Conservation (phyloP, 495 filamentous ascomycete genomes). For the Staphylotrichum longicolle region DNA sequence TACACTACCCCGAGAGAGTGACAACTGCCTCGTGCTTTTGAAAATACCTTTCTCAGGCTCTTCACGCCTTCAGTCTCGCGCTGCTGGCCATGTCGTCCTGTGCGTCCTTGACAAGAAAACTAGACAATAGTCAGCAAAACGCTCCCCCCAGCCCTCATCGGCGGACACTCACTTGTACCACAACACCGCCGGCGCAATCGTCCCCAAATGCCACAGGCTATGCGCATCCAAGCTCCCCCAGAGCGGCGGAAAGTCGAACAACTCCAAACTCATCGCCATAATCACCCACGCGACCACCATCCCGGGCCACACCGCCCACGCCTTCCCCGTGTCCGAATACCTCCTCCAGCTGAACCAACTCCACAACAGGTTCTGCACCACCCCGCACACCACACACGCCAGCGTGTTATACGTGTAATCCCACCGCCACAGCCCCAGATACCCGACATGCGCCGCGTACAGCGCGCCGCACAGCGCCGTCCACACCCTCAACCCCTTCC, state of each 20-base stretch:
- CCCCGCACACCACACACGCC: constrained; percentile 81
- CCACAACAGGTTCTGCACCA: constrained; percentile 82
- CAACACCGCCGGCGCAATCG: constrained; percentile 81
- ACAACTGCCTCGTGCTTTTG: too few relatives aligned
- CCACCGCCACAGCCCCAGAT: constrained; percentile 82
- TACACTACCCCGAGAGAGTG: too few relatives aligned
- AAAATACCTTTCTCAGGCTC: not conserved
- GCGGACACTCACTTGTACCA: constrained; percentile 82
- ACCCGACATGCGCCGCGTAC: constrained; percentile 76
- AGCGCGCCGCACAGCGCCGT: constrained; percentile 65
- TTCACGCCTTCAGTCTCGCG: constrained; percentile 39
- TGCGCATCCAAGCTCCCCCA: constrained; percentile 86
- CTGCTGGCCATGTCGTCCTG: constrained; percentile 64
- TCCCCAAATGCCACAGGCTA: constrained; percentile 93
- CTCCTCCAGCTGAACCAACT: constrained; percentile 73
- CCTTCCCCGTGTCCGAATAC: constrained; percentile 63
- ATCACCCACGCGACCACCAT: constrained; percentile 91
- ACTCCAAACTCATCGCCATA: constrained; percentile 89
- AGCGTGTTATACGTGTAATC: constrained; percentile 98
- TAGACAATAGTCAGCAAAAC: constrained; percentile 31
- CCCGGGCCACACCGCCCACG: constrained; percentile 90
- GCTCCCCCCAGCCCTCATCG: not conserved
- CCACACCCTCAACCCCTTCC: constrained; percentile 67
- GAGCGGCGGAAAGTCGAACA: constrained; percentile 89
- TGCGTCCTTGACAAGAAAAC: constrained; percentile 75